Conservation (phyloP, 306 rosid species). For the Abrus pulchellus region DNA sequence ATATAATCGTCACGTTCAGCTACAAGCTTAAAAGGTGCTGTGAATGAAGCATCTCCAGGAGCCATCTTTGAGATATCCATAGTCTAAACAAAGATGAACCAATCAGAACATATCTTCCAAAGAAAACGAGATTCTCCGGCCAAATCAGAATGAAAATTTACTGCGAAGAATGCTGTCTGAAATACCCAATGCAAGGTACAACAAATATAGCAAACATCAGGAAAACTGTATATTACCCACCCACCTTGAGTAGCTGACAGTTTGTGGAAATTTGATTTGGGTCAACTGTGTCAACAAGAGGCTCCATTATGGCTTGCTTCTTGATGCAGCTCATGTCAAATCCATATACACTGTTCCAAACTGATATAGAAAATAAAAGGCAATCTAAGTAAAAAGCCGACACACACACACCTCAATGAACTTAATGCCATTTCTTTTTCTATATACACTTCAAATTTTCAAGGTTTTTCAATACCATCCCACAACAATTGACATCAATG, state of each 20-base stretch:
- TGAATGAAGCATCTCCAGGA: slow-evolving; percentile 91
- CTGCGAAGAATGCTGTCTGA: neutral
- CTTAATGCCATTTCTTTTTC: neutral
- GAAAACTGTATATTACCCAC: slow-evolving; percentile 39
- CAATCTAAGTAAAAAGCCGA: neutral
- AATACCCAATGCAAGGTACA: slow-evolving; percentile 2
- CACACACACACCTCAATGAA: neutral
- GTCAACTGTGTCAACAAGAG: slow-evolving; percentile 96
- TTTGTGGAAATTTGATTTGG: slow-evolving; percentile 94
- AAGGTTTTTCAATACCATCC: slow-evolving; percentile 17
- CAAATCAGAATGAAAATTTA: neutral
- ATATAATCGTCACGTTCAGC: slow-evolving; percentile 92
- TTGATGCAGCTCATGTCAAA: slow-evolving; percentile 99
- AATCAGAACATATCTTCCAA: slow-evolving; percentile 36
- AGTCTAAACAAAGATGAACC: slow-evolving; percentile 65
- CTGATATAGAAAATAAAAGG: slow-evolving; percentile 57
- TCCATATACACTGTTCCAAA: slow-evolving; percentile 96
- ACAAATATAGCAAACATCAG: slow-evolving; percentile 18
- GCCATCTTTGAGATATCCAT: slow-evolving; percentile 99
- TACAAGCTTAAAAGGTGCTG: slow-evolving; percentile 90
- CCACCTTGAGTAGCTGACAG: slow-evolving; percentile 90
- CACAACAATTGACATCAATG: slow-evolving; percentile 1
- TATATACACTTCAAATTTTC: slow-evolving; percentile 2
- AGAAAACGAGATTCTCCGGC: neutral
- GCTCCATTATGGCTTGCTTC: slow-evolving; percentile 96